phyloP scores from a whole-genome alignment of 148 eudicot species.

The Persicaria maculosa region DNA sequence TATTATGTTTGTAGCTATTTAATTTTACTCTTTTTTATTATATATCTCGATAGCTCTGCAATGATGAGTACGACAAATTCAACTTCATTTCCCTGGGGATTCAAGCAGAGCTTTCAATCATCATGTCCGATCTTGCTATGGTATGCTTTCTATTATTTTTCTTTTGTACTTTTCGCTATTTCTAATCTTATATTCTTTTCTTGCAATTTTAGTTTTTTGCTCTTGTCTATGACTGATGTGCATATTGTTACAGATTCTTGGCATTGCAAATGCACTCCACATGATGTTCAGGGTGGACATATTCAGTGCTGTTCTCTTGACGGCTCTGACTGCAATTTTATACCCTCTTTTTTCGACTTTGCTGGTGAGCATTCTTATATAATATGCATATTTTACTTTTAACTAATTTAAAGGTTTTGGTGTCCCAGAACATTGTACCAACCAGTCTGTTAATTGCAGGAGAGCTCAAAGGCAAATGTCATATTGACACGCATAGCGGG shows the following conservation, averaged over 20 bases:
- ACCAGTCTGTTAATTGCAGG: constrained; percentile 33
- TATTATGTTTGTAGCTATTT: neutral
- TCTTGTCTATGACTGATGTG: constrained; percentile 4
- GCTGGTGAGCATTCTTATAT: constrained; percentile 40
- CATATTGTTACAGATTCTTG: constrained; percentile 56
- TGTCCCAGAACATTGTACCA: neutral
- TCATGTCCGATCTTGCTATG: constrained; percentile 75
- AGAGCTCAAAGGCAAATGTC: constrained; percentile 47
- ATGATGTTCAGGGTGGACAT: constrained; percentile 59
- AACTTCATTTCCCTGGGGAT: constrained; percentile 70
- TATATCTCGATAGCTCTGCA: constrained; percentile 53
- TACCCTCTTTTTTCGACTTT: constrained; percentile 65
- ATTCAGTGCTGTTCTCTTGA: constrained; percentile 58
- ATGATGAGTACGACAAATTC: constrained; percentile 54
- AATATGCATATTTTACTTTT: neutral
- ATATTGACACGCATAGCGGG: constrained; percentile 46
- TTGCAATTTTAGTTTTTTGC: constrained; percentile 10
- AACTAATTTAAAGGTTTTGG: neutral
- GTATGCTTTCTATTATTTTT: constrained; percentile 27
- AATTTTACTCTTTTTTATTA: constrained; percentile 4
- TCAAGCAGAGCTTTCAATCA: constrained; percentile 68
- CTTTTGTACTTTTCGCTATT: neutral
- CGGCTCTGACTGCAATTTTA: constrained; percentile 51
- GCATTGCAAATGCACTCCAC: constrained; percentile 81
- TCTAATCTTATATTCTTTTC: neutral